Percentiles rank a stretch among this genome's conserved stretches.
Conservation (phyloP, 306 rosid species). For the Malus sieversii region DNA sequence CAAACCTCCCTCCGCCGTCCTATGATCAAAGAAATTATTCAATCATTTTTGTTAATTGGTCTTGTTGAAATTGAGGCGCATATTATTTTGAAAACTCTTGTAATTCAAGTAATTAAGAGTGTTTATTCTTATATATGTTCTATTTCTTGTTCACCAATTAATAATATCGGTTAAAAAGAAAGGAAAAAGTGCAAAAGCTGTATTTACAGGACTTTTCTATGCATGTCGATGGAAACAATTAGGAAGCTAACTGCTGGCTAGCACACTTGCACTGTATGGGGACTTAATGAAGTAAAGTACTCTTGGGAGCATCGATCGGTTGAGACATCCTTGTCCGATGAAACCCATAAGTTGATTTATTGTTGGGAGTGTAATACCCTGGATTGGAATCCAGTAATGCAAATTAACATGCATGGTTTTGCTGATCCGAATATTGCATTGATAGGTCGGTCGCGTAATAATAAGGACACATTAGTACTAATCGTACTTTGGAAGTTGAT, state of each 20-base stretch:
- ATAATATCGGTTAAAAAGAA: background rate
- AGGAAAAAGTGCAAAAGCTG: background rate
- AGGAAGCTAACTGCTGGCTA: background rate
- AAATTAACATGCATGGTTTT: background rate
- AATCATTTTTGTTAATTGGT: background rate
- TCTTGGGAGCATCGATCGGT: constrained; percentile 1
- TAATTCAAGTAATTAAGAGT: too few relatives aligned
- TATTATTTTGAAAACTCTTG: background rate
- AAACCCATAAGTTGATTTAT: background rate
- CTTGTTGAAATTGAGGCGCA: background rate
- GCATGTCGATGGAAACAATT: background rate
- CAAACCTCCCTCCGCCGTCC: constrained; percentile 14
- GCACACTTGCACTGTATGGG: background rate
- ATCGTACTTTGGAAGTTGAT: background rate
- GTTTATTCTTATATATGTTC: too few relatives aligned
- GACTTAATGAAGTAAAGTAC: background rate
- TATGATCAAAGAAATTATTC: background rate
- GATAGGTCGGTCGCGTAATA: background rate
- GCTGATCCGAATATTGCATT: background rate
- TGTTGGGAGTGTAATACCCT: background rate
- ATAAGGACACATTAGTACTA: background rate
- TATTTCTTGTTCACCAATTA: too few relatives aligned
- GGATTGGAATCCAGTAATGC: background rate
- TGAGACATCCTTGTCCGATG: background rate
- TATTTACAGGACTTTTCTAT: background rate